Evolutionary conservation across 1,284 basidiomycete genomes (phyloP), one percentile per base, ranked within the genome.

Genomic region (Microbotryomycetes sp.): DNA sequence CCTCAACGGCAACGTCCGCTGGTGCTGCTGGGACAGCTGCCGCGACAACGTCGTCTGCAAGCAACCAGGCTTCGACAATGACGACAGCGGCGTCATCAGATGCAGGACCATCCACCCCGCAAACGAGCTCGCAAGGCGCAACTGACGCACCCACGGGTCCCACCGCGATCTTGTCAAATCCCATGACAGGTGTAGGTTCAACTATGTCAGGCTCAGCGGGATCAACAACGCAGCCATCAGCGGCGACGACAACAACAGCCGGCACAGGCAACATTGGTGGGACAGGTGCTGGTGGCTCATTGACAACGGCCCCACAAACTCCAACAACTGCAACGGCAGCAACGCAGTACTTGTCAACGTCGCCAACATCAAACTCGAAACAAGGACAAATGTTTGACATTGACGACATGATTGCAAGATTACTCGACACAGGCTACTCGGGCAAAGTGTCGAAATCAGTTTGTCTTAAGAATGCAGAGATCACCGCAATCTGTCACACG

Each of bases 391-490:
- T 84, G 55, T 82, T 97, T 71, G 96, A 99, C 76, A 87, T 98
- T 64, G 96, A 98, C 78, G 94, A 97, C 77, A 97, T 98, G 90
- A 98, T 99, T 73, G 86, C 89, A 74, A 84, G 94, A 54, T 82
- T 99, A 56, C 81, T 99, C 70, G 94, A 98, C 72, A 92, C 97
- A 3, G 96, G 96, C 5, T 99, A 98, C 77, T 90, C 89, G 19
- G 92, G 92, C 76, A 98, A 98, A 82, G 88, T 97, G 72, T 65
- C 68, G 2, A 98, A 97, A 78, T 90, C 90, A 26, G 85, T 97
- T 61, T 92, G 90, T 74, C 81, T 98, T 69, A 98, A 98, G 82
- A 97, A 97, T 75, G 84, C 87, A 31, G 96, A 99, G 79, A 97
- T 98, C 74, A 87, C 87, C 19, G 86, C 89, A 47, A 89, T 99